These are phyloP conservation scores for Boletus tylopilopsis DNA, from an alignment of 768 basidiomycete genomes.

Conservation along the genomic window DNA sequence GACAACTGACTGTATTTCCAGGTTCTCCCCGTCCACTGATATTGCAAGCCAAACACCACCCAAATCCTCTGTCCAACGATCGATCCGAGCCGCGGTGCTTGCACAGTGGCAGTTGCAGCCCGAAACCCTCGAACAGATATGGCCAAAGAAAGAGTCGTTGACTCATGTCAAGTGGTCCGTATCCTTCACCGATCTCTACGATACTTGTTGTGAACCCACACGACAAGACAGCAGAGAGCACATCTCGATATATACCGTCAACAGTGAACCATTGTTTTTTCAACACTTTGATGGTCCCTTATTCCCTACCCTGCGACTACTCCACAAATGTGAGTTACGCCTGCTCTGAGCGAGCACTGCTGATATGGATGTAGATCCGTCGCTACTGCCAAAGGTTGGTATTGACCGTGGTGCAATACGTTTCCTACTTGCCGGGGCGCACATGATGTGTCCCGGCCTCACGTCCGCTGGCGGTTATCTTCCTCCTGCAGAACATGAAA, in stretches of 20 bases:
- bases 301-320: slow-evolving; percentile 80
- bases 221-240: slow-evolving; percentile 78
- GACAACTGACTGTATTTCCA: slow-evolving; percentile 27
- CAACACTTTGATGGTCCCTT: slow-evolving; percentile 95
- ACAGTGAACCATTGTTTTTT: slow-evolving; percentile 87
- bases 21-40: slow-evolving; percentile 73
- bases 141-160: slow-evolving; percentile 98
- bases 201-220: slow-evolving; percentile 14
- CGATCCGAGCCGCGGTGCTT: slow-evolving; percentile 75
- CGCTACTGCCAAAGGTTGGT: slow-evolving; percentile 80
- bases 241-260: slow-evolving; percentile 87
- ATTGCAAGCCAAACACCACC: slow-evolving; percentile 87
- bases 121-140: slow-evolving; percentile 84
- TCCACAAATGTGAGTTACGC: slow-evolving; percentile 80
- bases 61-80: slow-evolving; percentile 90
- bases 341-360: neutral
- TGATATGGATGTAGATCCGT: slow-evolving; percentile 65
- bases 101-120: slow-evolving; percentile 80
- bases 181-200: slow-evolving; percentile 4
- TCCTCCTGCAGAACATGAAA: slow-evolving; percentile 63
- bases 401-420: slow-evolving; percentile 98
- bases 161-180: slow-evolving; percentile 86
- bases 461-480: slow-evolving; percentile 90
- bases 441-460: slow-evolving; percentile 97
- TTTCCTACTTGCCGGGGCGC: slow-evolving; percentile 88